Base-by-base conservation (phyloP, 2,329 filamentous ascomycete genomes). In the Salinomyces thailandicus region DNA sequence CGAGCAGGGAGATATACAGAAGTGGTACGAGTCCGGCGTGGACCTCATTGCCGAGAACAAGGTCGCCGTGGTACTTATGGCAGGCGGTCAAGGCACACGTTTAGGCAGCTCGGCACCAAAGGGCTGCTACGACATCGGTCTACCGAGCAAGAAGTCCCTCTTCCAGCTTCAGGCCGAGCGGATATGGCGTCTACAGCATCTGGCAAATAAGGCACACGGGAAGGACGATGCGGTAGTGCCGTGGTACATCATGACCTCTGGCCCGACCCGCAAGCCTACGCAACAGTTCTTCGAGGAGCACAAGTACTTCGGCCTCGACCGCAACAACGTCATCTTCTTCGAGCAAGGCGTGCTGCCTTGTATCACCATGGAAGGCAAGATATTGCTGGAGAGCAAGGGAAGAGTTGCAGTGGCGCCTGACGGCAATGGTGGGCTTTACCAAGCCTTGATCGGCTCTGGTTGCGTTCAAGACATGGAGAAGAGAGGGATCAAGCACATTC, bases 161-260 rank as follows among this genome's bases (percentile, higher is more conserved):
- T 98, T 98, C 73, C 87, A 96, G 69, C 83, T 98, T 51, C 91
- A 98, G 65, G 91, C 83, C 30, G 87, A 98, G 74, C 74, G 91
- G 37, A 96, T 98, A 57, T 72, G 72, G 54, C 93, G 86, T 68
- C 66, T 93, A 6, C 83, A 96, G 66, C 66, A 78, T 53, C 69
- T 96, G 46, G 87, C 89, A 29, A 72, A 77, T 51, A 77, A 81
- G 61, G 77, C 79, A 58, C 69, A 75, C 36, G 73, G 73, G 39
- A 71, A 72, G 48, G 68, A 65, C 42, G 68, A 67, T 33, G 76
- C 77, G 29, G 69, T 81, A 19, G 79, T 96, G 28, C 91, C 91
- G 9, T 98, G 91, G 91, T 98, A 98, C 66, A 85, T 98, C 62
- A 98, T 98, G 91, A 98, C 91, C 53, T 94, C 85, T 54, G 91